A percentile compares a stretch with the other conserved stretches of the same genome.
Evolutionary conservation across 441 rosid species (phyloP).

Genomic region (Syzygium syzygioides): DNA sequence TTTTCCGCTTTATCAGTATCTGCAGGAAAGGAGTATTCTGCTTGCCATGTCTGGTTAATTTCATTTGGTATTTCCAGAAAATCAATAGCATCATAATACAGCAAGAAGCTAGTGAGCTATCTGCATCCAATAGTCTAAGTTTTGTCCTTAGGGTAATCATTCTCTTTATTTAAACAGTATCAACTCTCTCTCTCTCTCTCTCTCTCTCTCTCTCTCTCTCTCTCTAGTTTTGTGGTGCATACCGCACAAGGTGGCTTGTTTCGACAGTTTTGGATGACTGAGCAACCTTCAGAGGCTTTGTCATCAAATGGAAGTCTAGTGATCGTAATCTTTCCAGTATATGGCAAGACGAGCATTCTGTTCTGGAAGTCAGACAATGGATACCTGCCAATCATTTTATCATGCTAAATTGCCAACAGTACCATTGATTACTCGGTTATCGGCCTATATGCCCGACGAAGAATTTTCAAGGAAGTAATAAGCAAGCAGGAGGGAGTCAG

Average conservation of each 20-base stretch:
- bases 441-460: neutral
- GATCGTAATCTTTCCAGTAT: neutral
- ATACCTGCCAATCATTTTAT: neutral
- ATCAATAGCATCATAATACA: neutral
- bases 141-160: neutral
- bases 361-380: neutral
- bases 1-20: neutral
- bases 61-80: neutral
- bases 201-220: neutral
- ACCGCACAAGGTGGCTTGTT: neutral
- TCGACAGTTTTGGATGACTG: neutral
- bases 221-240: neutral
- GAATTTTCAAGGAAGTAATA: neutral
- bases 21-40: neutral
- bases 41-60: neutral
- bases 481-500: neutral
- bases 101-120: neutral
- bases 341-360: neutral
- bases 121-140: neutral
- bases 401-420: neutral
- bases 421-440: neutral
- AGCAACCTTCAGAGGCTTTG: neutral
- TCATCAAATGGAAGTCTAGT: neutral
- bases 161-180: neutral
- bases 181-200: neutral